phyloP scores from a whole-genome alignment of 2,329 filamentous ascomycete genomes.

The Penicillium polonicum region DNA sequence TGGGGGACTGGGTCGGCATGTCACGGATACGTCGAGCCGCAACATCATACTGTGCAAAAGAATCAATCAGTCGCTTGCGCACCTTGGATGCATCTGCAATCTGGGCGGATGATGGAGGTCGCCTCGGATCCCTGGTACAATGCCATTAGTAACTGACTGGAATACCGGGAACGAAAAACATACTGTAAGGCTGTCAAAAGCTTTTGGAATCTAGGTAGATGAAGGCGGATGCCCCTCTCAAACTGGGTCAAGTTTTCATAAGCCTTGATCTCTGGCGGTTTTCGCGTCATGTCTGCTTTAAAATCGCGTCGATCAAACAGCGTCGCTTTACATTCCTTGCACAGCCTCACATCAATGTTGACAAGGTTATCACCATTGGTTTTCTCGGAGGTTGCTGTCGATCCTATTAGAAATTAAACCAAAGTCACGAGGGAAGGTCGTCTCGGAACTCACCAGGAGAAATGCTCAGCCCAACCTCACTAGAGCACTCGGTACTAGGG shows the following conservation, averaged over 20 bases:
- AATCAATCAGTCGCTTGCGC: slow-evolving; percentile 83
- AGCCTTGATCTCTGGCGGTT: slow-evolving; percentile 71
- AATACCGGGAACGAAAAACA: slow-evolving; percentile 18
- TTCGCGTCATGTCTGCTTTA: slow-evolving; percentile 63
- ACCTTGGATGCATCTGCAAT: slow-evolving; percentile 84
- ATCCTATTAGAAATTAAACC: slow-evolving; percentile 36
- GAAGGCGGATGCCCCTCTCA: slow-evolving; percentile 76
- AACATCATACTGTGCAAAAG: slow-evolving; percentile 81
- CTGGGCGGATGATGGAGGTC: slow-evolving; percentile 65
- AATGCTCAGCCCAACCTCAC: slow-evolving; percentile 77
- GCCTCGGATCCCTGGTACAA: slow-evolving; percentile 56
- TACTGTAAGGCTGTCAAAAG: slow-evolving; percentile 69
- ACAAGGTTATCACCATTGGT: slow-evolving; percentile 51
- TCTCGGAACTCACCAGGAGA: slow-evolving; percentile 55
- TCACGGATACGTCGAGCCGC: slow-evolving; percentile 80
- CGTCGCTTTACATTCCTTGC: slow-evolving; percentile 76
- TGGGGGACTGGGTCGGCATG: slow-evolving; percentile 67
- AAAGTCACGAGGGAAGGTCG: neutral
- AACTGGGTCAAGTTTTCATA: slow-evolving; percentile 86
- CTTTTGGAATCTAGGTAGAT: slow-evolving; percentile 82
- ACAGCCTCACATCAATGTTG: slow-evolving; percentile 83
- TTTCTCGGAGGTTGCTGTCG: slow-evolving; percentile 45
- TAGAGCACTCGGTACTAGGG: slow-evolving; percentile 77
- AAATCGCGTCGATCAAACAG: slow-evolving; percentile 77
- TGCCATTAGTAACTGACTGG: slow-evolving; percentile 8